Evolutionary conservation across 805 yeast species (phyloP), one percentile per base, ranked within the genome.

Genomic region (Barnettozyma vustinii): DNA sequence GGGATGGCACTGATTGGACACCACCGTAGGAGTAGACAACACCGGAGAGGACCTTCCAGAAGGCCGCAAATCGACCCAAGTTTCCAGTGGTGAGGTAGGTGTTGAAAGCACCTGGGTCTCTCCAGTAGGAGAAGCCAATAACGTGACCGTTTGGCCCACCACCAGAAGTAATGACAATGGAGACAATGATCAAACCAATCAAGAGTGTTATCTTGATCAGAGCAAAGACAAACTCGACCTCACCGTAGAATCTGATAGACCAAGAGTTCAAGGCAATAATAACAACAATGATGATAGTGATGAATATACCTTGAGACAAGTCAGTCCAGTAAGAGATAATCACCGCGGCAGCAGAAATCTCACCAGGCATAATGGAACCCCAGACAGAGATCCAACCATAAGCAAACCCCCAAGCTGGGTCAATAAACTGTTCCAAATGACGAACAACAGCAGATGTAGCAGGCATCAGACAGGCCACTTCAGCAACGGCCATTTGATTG

Each of bases 141-240:
- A 52, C 65, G 46, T 61, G 42, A 56, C 61, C 46, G 18, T 54
- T 66, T 46, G 86, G 85, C 25, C 77, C 83, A 46, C 85, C 85
- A 45, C 85, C 85, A 56, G 80, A 74, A 48, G 80, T 78, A 43
- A 80, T 75, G 37, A 77, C 71, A 57, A 76, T 67, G 44, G 80
- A 76, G 36, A 76, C 66, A 32, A 82, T 63, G 44, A 82, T 79
- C 53, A 82, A 68, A 18, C 87, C 87, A 19, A 79, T 63, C 57
- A 84, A 72, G 15, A 84, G 74, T 40, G 82, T 52, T 23, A 85
- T 77, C 63, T 85, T 85, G 63, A 84, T 54, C 72, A 32, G 65
- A 1, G 55, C 68, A 53, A 84, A 75, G 81, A 87, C 82, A 59
- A 83, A 85, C 39, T 68, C 72, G 7, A 64, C 47, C 60, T 77